Evolutionary conservation across 2,329 filamentous ascomycete genomes (phyloP).

Genomic region (Chaetomium olivaceum): DNA sequence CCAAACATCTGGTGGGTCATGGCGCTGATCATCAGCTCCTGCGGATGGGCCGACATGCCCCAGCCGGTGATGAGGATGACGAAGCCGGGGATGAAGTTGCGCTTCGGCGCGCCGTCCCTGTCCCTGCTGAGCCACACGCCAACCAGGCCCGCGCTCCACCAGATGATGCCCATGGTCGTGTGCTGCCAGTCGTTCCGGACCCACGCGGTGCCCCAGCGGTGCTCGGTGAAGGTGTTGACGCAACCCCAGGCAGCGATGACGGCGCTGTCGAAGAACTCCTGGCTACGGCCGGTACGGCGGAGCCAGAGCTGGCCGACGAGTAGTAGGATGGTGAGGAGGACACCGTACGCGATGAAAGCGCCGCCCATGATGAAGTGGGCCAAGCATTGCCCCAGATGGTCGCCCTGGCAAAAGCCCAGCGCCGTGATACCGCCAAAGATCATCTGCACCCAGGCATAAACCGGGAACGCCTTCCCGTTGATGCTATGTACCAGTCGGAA

Average conservation of each 20-base stretch:
- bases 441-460: slow-evolving; percentile 91
- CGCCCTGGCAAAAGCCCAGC: slow-evolving; percentile 87
- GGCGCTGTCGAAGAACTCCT: slow-evolving; percentile 94
- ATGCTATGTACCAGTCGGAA: slow-evolving; percentile 75
- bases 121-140: slow-evolving; percentile 90
- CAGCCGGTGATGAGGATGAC: slow-evolving; percentile 92
- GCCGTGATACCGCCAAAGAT: slow-evolving; percentile 92
- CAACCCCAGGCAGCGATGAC: slow-evolving; percentile 95
- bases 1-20: slow-evolving; percentile 90
- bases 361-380: slow-evolving; percentile 99
- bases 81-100: slow-evolving; percentile 90
- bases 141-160: slow-evolving; percentile 91
- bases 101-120: slow-evolving; percentile 79
- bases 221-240: slow-evolving; percentile 97
- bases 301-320: slow-evolving; percentile 89
- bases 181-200: slow-evolving; percentile 94
- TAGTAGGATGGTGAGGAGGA: slow-evolving; percentile 81
- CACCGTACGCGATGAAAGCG: slow-evolving; percentile 92
- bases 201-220: slow-evolving; percentile 89
- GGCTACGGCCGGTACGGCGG: slow-evolving; percentile 76
- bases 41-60: slow-evolving; percentile 91
- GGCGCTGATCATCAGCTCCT: slow-evolving; percentile 78
- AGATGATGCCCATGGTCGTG: slow-evolving; percentile 98
- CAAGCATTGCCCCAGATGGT: slow-evolving; percentile 87
- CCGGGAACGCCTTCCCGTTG: slow-evolving; percentile 82